Base-by-base conservation (phyloP, 495 filamentous ascomycete species). In the Tuber aestivum region DNA sequence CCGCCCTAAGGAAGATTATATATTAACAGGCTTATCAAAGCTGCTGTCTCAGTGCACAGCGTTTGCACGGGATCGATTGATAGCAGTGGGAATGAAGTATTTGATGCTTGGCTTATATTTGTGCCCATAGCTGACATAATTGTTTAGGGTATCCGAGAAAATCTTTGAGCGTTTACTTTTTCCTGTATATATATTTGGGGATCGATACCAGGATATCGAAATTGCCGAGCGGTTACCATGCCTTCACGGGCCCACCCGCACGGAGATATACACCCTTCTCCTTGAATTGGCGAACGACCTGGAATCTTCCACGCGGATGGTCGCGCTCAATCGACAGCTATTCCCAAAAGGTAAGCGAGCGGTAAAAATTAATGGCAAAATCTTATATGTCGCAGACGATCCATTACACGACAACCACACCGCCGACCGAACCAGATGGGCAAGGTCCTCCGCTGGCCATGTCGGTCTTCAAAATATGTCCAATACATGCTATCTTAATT, bases 401-500 rank as follows among this genome's bases (percentile, higher is more conserved):
- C 45, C 72, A 72, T 45, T 79, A 16, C 78, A 79, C 70, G 78
- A 78, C 73, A 73, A 74, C 35, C 77, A 72, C 32, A 73, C 74
- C 35, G 76, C 42, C 40, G 73, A 23, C 90, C 96, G 76, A 85
- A 92, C 70, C 82, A 84, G 27, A 91, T 91, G 80, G 88, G 89
- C 75, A 89, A 89, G 93, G 76, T 90, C 93, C 1, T 83, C 88
- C 21, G 91, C 90, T 65, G 93, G 93, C 40, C 95, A 96, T 81
- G 90, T 92, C 27, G 95, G 95, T 4, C 84, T 99, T 3, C 87
- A 86, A 75, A 99, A 99, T 81, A 87, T 98, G 3, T 95, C 94
- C 8, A 97, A 97, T 82, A 98, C 95, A 10, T 99, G 95, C 85
- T 99, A 99, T 82, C 87, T 98, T 83, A 98, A 98, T 84, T 98